phyloP scores from a whole-genome alignment of 2,329 filamentous ascomycete species.

The Amylocarpus encephaloides region DNA sequence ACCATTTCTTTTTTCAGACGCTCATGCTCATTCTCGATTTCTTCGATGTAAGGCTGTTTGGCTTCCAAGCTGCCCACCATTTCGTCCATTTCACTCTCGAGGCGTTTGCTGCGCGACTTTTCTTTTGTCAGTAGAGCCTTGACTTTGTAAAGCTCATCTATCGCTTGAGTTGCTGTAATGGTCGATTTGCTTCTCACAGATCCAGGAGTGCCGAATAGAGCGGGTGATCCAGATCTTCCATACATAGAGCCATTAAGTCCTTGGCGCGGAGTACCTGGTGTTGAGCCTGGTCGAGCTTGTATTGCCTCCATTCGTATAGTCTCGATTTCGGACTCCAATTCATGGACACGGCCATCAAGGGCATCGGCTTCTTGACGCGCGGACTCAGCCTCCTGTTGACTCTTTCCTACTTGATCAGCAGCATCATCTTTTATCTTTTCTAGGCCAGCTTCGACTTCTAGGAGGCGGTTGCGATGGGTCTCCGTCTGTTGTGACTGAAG shows the following conservation, averaged over 20 bases:
- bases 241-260: conserved; percentile 46
- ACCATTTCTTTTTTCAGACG: conserved; percentile 74
- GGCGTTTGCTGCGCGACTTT: conserved; percentile 65
- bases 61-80: conserved; percentile 80
- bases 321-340: conserved; percentile 57
- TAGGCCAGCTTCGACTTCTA: conserved; percentile 59
- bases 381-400: conserved; percentile 47
- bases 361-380: conserved; percentile 54
- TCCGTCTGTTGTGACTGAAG: conserved; percentile 71
- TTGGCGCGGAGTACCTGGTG: conserved; percentile 52
- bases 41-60: conserved; percentile 81
- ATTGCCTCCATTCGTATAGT: conserved; percentile 36
- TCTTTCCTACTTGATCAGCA: conserved; percentile 49
- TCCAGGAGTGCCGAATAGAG: conserved; percentile 50
- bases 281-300: conserved; percentile 36
- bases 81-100: conserved; percentile 73
- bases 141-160: conserved; percentile 58
- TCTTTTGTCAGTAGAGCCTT: conserved; percentile 70
- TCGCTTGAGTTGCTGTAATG: conserved; percentile 55
- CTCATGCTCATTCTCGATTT: conserved; percentile 74
- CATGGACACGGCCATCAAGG: conserved; percentile 55
- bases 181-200: conserved; percentile 49
- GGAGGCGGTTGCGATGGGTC: conserved; percentile 63
- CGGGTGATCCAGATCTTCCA: conserved; percentile 49
- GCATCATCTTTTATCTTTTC: conserved; percentile 56